phyloP scores from a whole-genome alignment of 2,329 filamentous ascomycete species.

The Coleophoma cylindrospora region DNA sequence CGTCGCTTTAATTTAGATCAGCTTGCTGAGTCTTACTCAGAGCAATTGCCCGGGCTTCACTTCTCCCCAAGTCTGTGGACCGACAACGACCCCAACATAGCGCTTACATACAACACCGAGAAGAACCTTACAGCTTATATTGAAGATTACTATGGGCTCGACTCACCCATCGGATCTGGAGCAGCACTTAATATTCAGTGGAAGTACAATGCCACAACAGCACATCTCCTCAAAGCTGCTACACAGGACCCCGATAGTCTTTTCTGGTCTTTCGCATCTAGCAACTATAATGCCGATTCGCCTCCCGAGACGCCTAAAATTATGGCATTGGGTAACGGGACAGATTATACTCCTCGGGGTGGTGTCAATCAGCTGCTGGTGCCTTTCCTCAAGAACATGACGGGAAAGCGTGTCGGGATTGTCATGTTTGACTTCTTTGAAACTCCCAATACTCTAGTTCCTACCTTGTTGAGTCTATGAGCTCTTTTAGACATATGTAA shows the following conservation, averaged over 20 bases:
- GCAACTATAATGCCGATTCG: slow-evolving; percentile 32
- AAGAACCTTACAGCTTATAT: slow-evolving; percentile 36
- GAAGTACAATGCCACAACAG: slow-evolving; percentile 38
- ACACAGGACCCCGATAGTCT: slow-evolving; percentile 29
- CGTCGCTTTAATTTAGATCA: slow-evolving; percentile 67
- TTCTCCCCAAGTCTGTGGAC: slow-evolving; percentile 38
- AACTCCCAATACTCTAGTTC: slow-evolving; percentile 21
- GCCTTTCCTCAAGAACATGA: slow-evolving; percentile 28
- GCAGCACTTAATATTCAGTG: slow-evolving; percentile 33
- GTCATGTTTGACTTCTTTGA: slow-evolving; percentile 49
- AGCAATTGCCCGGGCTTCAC: slow-evolving; percentile 38
- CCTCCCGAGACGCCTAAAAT: slow-evolving; percentile 36
- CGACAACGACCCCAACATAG: slow-evolving; percentile 35
- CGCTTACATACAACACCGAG: slow-evolving; percentile 34
- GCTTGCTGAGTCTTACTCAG: slow-evolving; percentile 28
- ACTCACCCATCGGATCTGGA: slow-evolving; percentile 23
- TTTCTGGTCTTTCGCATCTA: slow-evolving; percentile 43
- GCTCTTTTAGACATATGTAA: too few relatives aligned
- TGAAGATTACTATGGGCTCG: slow-evolving; percentile 42
- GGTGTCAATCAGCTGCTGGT: slow-evolving; percentile 41
- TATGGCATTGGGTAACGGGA: slow-evolving; percentile 39
- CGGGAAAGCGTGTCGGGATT: slow-evolving; percentile 41
- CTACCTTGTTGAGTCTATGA: too few relatives aligned
- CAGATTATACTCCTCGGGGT: slow-evolving; percentile 28
- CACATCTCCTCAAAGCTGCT: slow-evolving; percentile 34